phyloP scores from a whole-genome alignment of 2,329 filamentous ascomycete genomes.

The Juglanconis oblonga region DNA sequence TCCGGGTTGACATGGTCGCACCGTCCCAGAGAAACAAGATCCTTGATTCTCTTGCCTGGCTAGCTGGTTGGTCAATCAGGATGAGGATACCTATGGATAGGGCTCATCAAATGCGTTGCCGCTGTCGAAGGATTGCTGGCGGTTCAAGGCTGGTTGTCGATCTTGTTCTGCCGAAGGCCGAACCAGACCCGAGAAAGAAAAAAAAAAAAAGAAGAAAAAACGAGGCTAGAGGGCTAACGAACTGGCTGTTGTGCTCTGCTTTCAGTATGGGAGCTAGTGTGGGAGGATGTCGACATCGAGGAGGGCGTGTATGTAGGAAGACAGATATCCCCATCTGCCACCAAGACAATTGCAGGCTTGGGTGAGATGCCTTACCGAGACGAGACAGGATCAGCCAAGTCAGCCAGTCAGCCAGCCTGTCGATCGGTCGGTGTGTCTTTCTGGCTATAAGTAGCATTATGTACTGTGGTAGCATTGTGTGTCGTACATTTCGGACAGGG shows the following conservation, averaged over 20 bases:
- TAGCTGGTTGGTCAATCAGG: not conserved
- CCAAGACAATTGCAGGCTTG: not conserved
- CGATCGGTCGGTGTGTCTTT: too few relatives aligned
- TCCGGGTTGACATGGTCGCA: not conserved
- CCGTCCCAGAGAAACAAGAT: not conserved
- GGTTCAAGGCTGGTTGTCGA: too few relatives aligned
- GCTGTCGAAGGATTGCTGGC: not conserved
- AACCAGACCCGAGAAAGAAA: too few relatives aligned
- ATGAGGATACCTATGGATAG: not conserved
- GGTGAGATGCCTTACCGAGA: conserved; percentile 1
- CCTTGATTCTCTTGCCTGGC: not conserved
- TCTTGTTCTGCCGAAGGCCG: too few relatives aligned
- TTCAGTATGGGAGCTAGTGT: too few relatives aligned
- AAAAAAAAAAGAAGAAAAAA: too few relatives aligned
- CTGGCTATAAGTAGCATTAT: too few relatives aligned
- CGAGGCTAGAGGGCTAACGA: too few relatives aligned
- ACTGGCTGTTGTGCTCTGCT: too few relatives aligned
- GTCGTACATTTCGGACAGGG: conserved; percentile 4
- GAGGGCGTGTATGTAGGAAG: too few relatives aligned
- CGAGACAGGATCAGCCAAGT: conserved; percentile 3
- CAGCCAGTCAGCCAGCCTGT: not conserved
- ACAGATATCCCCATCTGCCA: not conserved
- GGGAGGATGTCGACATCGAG: too few relatives aligned
- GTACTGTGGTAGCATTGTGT: not conserved
- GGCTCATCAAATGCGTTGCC: not conserved